Evolutionary conservation across 495 filamentous ascomycete genomes (phyloP).

Genomic region (Schizothecium vesticola): DNA sequence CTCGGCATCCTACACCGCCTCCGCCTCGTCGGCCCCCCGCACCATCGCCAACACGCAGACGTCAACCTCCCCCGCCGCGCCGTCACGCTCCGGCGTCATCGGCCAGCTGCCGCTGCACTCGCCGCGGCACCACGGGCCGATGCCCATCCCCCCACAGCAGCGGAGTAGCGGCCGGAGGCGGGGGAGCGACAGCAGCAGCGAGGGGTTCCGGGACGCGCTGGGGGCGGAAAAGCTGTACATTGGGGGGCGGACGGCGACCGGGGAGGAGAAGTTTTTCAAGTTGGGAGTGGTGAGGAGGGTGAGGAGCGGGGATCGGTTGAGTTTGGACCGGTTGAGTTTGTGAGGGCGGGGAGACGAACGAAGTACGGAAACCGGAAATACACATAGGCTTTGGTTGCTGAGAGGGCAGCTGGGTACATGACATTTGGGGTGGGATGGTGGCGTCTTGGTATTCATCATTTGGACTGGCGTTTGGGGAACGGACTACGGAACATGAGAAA

Average conservation of each 20-base stretch:
- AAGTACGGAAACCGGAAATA: too few species aligned
- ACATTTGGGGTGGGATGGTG: neutral
- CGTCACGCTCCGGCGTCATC: slow-evolving; percentile 36
- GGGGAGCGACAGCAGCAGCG: slow-evolving; percentile 72
- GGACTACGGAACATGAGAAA: neutral
- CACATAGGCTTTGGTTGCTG: neutral
- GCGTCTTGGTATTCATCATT: neutral
- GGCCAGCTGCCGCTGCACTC: slow-evolving; percentile 42
- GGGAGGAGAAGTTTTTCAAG: slow-evolving; percentile 85
- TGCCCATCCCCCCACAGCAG: slow-evolving; percentile 31
- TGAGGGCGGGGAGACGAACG: slow-evolving; percentile 22
- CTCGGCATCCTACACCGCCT: slow-evolving; percentile 14
- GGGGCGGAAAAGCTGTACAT: slow-evolving; percentile 83
- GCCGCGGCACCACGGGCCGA: slow-evolving; percentile 31
- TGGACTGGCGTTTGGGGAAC: neutral
- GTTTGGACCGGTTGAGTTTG: slow-evolving; percentile 52
- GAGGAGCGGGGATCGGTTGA: slow-evolving; percentile 50
- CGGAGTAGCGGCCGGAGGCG: slow-evolving; percentile 46
- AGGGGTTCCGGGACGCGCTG: slow-evolving; percentile 69
- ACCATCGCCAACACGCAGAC: slow-evolving; percentile 17
- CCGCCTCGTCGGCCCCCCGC: slow-evolving; percentile 25
- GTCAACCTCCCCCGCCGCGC: slow-evolving; percentile 26
- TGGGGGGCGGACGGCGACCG: slow-evolving; percentile 74
- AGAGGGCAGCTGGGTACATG: neutral
- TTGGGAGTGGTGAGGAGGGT: slow-evolving; percentile 52